Evolutionary conservation across 805 yeast species (phyloP).

Genomic region (Starmerella bombi): DNA sequence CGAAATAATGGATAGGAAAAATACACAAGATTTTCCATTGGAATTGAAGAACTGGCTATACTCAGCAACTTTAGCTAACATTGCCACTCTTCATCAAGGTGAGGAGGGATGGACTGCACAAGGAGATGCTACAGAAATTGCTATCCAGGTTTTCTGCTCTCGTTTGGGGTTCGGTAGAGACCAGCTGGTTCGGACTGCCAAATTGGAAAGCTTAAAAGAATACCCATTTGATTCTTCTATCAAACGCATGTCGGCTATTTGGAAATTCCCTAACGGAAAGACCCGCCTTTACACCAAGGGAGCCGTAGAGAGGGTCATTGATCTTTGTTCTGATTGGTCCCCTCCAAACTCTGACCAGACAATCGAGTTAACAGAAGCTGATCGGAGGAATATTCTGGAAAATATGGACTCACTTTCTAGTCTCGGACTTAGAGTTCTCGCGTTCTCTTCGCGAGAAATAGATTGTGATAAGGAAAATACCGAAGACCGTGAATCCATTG

Average conservation of each 20-base stretch:
- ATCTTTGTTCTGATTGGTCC: conserved; percentile 43
- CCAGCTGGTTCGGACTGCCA: conserved; percentile 4
- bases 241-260: conserved; percentile 59
- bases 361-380: conserved; percentile 29
- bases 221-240: conserved; percentile 64
- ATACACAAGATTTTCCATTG: conserved; percentile 22
- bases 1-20: conserved; percentile 1
- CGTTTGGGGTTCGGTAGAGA: conserved; percentile 35
- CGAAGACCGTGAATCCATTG: conserved; percentile 34
- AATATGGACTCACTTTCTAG: conserved; percentile 48
- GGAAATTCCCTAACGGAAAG: conserved; percentile 27
- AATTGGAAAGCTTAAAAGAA: conserved; percentile 38
- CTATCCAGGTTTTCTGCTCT: conserved; percentile 64
- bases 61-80: conserved; percentile 66
- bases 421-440: conserved; percentile 60
- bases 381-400: conserved; percentile 34
- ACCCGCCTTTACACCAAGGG: conserved; percentile 47
- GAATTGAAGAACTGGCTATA: conserved; percentile 37
- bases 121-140: conserved; percentile 86
- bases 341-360: conserved; percentile 24
- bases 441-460: conserved; percentile 42
- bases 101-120: conserved; percentile 54
- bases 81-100: conserved; percentile 49
- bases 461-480: conserved; percentile 7
- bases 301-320: conserved; percentile 59